Evolutionary conservation across 164 flowering plant species (phyloP), one percentile per base, ranked within the genome.

Genomic region (Piper longum): DNA sequence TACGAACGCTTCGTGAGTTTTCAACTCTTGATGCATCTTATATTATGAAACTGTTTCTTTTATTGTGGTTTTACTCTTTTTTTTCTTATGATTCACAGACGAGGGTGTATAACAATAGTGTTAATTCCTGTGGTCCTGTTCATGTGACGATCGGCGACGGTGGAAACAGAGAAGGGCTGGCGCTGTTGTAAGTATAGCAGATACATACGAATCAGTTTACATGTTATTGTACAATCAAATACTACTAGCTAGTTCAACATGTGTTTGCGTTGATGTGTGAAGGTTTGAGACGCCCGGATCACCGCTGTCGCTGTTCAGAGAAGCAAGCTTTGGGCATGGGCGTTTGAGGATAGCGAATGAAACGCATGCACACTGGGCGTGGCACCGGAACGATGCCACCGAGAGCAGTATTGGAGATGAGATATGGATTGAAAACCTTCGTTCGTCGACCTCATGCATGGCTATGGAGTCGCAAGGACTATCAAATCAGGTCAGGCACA

Each of bases 161-260:
- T 43, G 96, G 98, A 1, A 92, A 92, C 66, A 77, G 91, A 69
- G 96, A 89, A 77, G 98, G 96, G 36, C 88, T 92, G 56, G 96
- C 96, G 42, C 42, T 73, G 54, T 44, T 17, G 96, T 84, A 59
- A 78, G 89, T 72, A 48, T 4, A 8, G 0, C 14, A 57, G 3
- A 16, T 26, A 17, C 4, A 5, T n/a, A 18, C 5, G 26, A 9
- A 5, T 8, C 8, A 48, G 14, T 48, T 14, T 9, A 48, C 52
- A 9, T 48, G 11, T 44, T 44, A 1, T 44, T 44, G 7, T 5
- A 44, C 7, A 5, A 5, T 44, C 11, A 44, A 11, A 5, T 44
- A 5, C n/a, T 4, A n/a, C 3, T 0, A n/a, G 5, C 18, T 13
- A n/a, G 18, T 3, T 3, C 5, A 9, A 62, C 18, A 2, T 14